Conservation (phyloP, 805 yeast genomes). For the Saccharomycopsis schoenii region DNA sequence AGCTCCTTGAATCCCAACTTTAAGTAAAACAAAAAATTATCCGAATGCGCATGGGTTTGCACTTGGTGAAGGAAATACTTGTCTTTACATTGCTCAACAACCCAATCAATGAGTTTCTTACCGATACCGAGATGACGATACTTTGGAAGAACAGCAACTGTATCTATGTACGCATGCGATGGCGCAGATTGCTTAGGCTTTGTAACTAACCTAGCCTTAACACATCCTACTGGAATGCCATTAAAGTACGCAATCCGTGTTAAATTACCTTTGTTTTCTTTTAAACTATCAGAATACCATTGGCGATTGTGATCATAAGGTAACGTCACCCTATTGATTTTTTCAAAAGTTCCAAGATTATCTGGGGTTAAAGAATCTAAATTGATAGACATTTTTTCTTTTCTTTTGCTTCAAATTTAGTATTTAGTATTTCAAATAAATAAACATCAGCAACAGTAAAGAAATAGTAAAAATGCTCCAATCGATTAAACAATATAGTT, state of each 20-base stretch:
- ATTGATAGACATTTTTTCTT: neutral
- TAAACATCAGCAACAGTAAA: too few species aligned
- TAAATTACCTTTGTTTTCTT: conserved; percentile 2
- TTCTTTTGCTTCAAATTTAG: neutral
- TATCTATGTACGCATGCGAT: conserved; percentile 51
- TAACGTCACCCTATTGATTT: conserved; percentile 43
- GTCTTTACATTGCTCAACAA: conserved; percentile 45
- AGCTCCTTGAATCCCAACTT: conserved; percentile 38
- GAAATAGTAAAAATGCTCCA: too few species aligned
- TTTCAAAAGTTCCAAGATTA: conserved; percentile 49
- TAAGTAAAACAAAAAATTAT: conserved; percentile 39
- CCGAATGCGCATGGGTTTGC: conserved; percentile 42
- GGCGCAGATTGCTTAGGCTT: conserved; percentile 31
- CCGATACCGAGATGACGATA: conserved; percentile 61
- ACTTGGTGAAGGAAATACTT: conserved; percentile 42
- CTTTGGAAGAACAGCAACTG: conserved; percentile 55
- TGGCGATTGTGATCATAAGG: conserved; percentile 46
- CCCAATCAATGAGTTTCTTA: conserved; percentile 41
- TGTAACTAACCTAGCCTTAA: conserved; percentile 45
- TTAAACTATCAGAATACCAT: conserved; percentile 25
- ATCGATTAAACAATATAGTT: too few species aligned
- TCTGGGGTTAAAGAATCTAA: conserved; percentile 51
- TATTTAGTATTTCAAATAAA: too few species aligned
- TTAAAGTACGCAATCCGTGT: conserved; percentile 43
- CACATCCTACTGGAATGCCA: conserved; percentile 74